Percentiles rank a stretch among this genome's conserved stretches.
Evolutionary conservation across 2,329 filamentous ascomycete species (phyloP).

Genomic region (Aspergillus japonicus): DNA sequence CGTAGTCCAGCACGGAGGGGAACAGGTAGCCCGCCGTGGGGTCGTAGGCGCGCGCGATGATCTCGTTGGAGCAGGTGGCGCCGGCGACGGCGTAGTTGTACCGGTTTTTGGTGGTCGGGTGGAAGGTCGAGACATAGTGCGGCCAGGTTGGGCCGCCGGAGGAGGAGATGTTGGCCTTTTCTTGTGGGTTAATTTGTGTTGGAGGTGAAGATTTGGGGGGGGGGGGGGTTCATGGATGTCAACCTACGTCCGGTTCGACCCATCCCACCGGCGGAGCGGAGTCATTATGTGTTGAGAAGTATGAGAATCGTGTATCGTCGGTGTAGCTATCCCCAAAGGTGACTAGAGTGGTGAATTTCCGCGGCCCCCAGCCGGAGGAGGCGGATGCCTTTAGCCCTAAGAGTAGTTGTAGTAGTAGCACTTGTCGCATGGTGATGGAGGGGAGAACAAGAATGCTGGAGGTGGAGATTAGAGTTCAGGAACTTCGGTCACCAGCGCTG

Average conservation of each 20-base stretch:
- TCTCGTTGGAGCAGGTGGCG: conserved; percentile 67
- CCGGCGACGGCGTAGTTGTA: conserved; percentile 71
- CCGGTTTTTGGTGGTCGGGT: conserved; percentile 51
- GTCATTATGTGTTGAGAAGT: conserved; percentile 37
- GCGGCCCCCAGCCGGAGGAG: neutral
- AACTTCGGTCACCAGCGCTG: neutral
- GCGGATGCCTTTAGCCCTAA: neutral
- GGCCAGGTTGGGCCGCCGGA: conserved; percentile 68
- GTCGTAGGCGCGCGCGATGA: conserved; percentile 64
- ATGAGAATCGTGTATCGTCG: conserved; percentile 52
- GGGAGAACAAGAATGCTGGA: neutral
- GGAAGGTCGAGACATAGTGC: conserved; percentile 56
- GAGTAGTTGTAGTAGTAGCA: neutral
- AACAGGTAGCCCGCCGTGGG: conserved; percentile 71
- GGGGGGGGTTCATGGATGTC: conserved; percentile 27
- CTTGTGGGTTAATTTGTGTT: neutral
- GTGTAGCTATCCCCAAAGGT: conserved; percentile 76
- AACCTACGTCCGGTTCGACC: conserved; percentile 42
- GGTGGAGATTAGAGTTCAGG: too few relatives aligned
- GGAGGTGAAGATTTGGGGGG: neutral
- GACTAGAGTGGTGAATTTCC: conserved; percentile 44
- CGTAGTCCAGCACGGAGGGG: conserved; percentile 63
- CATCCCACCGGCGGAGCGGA: neutral
- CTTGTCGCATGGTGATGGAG: neutral
- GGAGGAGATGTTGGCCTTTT: conserved; percentile 51